phyloP scores from a whole-genome alignment of 306 rosid species.

The Acacia melanoxylon region DNA sequence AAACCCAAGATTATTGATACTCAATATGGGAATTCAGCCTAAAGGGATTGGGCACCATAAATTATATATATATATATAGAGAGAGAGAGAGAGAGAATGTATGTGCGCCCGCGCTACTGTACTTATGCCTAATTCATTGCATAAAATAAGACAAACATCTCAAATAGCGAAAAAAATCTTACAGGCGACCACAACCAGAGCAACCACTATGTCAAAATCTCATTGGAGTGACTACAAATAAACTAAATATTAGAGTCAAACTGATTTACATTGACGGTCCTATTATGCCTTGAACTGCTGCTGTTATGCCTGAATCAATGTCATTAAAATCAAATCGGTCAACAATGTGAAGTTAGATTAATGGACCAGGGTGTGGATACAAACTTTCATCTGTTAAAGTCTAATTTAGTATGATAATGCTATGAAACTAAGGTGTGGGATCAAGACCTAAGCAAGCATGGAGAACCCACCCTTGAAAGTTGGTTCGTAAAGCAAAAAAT shows the following conservation, averaged over 20 bases:
- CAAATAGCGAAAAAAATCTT: background rate
- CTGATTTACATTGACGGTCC: background rate
- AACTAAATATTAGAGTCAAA: background rate
- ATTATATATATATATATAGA: background rate
- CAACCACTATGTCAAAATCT: background rate
- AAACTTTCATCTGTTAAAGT: background rate
- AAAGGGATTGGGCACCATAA: background rate
- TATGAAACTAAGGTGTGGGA: background rate
- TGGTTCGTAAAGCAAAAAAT: background rate
- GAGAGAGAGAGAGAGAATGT: background rate
- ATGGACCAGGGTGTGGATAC: background rate
- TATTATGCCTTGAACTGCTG: background rate
- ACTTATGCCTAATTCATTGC: background rate
- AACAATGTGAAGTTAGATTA: background rate
- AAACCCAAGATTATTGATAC: background rate
- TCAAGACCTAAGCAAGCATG: background rate
- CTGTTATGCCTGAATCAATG: background rate
- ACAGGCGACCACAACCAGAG: background rate
- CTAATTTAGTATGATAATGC: background rate
- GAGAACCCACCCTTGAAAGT: background rate
- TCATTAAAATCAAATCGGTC: background rate
- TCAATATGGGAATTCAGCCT: conserved; percentile 18
- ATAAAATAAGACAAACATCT: background rate
- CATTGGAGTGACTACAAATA: background rate
- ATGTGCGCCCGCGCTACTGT: background rate